Evolutionary conservation across 495 filamentous ascomycete species (phyloP).

Genomic region (Rostrohypoxylon terebratum): DNA sequence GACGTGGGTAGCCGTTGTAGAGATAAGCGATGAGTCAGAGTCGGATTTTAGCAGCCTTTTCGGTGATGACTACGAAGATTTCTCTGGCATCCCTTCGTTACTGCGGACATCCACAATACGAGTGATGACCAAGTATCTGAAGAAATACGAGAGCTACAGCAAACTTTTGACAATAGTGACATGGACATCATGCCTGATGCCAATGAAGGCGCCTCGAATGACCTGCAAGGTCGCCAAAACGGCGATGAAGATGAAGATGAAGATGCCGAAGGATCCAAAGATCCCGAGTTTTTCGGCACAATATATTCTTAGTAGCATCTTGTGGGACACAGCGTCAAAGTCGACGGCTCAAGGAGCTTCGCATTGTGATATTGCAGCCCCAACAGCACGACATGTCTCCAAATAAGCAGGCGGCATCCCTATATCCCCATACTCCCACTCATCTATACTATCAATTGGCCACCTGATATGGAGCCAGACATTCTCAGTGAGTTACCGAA

Average conservation of each 20-base stretch:
- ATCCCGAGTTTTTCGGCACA: slow-evolving; percentile 4
- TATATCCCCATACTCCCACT: neutral
- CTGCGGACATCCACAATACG: neutral
- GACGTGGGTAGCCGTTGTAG: neutral
- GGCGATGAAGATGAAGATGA: neutral
- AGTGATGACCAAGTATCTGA: slow-evolving; percentile 1
- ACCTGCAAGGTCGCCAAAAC: neutral
- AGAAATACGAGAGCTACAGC: neutral
- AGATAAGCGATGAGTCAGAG: slow-evolving; percentile 17
- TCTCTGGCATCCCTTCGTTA: neutral
- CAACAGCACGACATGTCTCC: slow-evolving; percentile 2
- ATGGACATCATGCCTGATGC: neutral
- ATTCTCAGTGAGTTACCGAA: slow-evolving; percentile 4
- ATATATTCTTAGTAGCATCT: slow-evolving; percentile 12
- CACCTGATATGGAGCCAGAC: neutral
- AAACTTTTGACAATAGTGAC: slow-evolving; percentile 12
- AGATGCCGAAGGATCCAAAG: slow-evolving; percentile 13
- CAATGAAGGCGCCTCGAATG: neutral
- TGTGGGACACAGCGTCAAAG: neutral
- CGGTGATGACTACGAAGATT: slow-evolving; percentile 6
- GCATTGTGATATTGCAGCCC: neutral
- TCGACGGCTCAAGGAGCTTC: neutral
- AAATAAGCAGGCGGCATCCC: slow-evolving; percentile 6
- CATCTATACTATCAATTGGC: slow-evolving; percentile 1
- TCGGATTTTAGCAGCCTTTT: neutral